Percentiles rank a stretch among this genome's conserved stretches.
Evolutionary conservation across 345 rosid species (phyloP).

Genomic region (Tarenaya hassleriana): DNA sequence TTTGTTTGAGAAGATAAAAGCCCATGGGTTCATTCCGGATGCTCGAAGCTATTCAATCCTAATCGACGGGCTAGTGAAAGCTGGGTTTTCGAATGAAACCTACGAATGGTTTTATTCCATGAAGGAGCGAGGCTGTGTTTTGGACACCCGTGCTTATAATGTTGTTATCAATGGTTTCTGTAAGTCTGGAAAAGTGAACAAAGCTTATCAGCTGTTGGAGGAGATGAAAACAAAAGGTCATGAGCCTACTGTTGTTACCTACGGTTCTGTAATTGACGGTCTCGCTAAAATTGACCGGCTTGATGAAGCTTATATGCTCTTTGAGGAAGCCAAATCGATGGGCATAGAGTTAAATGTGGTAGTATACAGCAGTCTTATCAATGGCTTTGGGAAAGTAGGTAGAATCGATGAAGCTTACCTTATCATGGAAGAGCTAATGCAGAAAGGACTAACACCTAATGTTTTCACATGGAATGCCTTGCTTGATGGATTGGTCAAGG

Average conservation of each 20-base stretch:
- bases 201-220: constrained; percentile 83
- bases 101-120: constrained; percentile 65
- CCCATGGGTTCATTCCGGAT: constrained; percentile 64
- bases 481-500: constrained; percentile 85
- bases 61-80: constrained; percentile 76
- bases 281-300: constrained; percentile 90
- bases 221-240: constrained; percentile 85
- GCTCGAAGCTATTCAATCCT: constrained; percentile 69
- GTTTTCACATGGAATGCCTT: constrained; percentile 91
- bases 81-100: constrained; percentile 86
- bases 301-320: constrained; percentile 96
- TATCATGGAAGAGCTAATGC: constrained; percentile 91
- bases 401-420: constrained; percentile 95
- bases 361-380: constrained; percentile 78
- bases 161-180: constrained; percentile 85
- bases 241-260: constrained; percentile 81
- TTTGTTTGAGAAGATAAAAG: constrained; percentile 71
- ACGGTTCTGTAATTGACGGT: constrained; percentile 84
- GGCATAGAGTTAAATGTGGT: constrained; percentile 67
- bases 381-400: constrained; percentile 96
- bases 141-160: constrained; percentile 84
- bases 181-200: constrained; percentile 87
- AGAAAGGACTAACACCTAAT: constrained; percentile 76
- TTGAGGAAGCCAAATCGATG: constrained; percentile 87
- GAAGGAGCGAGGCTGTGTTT: constrained; percentile 83